Base-by-base conservation (phyloP, 768 basidiomycete species). In the Suillus paluster region DNA sequence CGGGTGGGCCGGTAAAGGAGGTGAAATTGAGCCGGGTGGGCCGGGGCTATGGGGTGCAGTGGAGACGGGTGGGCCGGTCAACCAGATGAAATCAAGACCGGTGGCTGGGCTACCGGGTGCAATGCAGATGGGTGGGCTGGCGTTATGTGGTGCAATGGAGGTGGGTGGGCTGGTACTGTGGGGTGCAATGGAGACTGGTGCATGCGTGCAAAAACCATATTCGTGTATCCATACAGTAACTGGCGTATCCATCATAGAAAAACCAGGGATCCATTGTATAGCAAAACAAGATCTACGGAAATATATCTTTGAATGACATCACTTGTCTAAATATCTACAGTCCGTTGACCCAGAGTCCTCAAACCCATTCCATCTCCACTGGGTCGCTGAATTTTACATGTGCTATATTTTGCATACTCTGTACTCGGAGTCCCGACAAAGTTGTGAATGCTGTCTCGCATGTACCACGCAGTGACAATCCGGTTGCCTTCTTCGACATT, bases 391-490 rank as follows among this genome's bases (percentile, higher is more conserved):
- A 30, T 30, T 30, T 30, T 30, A 30, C 30, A 30, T 30, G n/a
- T 30, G 46, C 15, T 23, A 27, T 27, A 48, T 48, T 48, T 46
- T 46, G 23, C 45, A 25, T 46, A 46, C 45, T 46, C 45, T 6
- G 23, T 46, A 12, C 45, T 46, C 7, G 14, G 45, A 46, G 45
- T 46, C 14, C 45, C 45, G 23, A 50, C 49, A 50, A 50, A 50
- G 10, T 50, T 50, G 17, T 50, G 49, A 19, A 50, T 50, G 17
- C 27, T 50, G 17, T 50, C 49, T 52, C 30, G 8, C 48, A 49
- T 49, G 48, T 49, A 49, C 48, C 48, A 49, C 4, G 27, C 48
- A 27, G 48, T 49, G 7, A 49, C 48, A 27, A 49, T 49, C 48
- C 48, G 3, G 48, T 27, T 49, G 27, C 48, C 48, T 23, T 49